Percentiles rank a stretch among this genome's conserved stretches.
These are phyloP conservation scores for Laetiporus sulphureus DNA, from an alignment of 1,284 basidiomycete species.

Conservation along the genomic window DNA sequence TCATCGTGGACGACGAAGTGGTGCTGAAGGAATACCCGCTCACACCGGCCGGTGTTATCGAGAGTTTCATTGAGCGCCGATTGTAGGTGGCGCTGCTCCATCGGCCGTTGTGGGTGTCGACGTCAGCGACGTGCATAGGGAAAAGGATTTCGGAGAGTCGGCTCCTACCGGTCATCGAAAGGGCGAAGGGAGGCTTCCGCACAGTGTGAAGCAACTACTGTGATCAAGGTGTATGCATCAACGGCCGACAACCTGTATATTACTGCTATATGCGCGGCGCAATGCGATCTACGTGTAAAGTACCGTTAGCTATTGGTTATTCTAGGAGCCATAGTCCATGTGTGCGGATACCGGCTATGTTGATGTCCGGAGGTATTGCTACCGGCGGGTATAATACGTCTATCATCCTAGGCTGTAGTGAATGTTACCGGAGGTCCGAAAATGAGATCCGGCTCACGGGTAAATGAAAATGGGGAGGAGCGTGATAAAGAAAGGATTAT, in stretches of 20 bases:
- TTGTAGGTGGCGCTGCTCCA: too few relatives aligned
- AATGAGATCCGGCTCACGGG: too few relatives aligned
- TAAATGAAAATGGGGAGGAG: too few relatives aligned
- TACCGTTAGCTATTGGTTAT: background rate
- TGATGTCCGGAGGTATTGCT: background rate
- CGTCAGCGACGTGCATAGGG: too few relatives aligned
- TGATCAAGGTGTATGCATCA: too few relatives aligned
- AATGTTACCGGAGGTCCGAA: background rate
- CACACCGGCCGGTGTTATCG: slow-evolving; percentile 63
- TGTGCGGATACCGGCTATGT: background rate
- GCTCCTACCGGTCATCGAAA: too few relatives aligned
- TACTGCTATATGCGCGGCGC: background rate
- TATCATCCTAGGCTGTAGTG: background rate
- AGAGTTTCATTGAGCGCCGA: slow-evolving; percentile 73
- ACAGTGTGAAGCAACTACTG: too few relatives aligned
- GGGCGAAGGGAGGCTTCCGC: too few relatives aligned
- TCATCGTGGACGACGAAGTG: slow-evolving; percentile 58
- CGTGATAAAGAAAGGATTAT: background rate
- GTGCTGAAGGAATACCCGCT: slow-evolving; percentile 73
- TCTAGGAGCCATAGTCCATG: background rate
- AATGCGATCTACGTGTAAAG: background rate
- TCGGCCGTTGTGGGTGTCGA: background rate
- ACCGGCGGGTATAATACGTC: background rate
- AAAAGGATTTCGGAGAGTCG: too few relatives aligned
- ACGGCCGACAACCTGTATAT: background rate